Evolutionary conservation across 2,329 filamentous ascomycete genomes (phyloP).

Genomic region (Fusarium oxysporum): DNA sequence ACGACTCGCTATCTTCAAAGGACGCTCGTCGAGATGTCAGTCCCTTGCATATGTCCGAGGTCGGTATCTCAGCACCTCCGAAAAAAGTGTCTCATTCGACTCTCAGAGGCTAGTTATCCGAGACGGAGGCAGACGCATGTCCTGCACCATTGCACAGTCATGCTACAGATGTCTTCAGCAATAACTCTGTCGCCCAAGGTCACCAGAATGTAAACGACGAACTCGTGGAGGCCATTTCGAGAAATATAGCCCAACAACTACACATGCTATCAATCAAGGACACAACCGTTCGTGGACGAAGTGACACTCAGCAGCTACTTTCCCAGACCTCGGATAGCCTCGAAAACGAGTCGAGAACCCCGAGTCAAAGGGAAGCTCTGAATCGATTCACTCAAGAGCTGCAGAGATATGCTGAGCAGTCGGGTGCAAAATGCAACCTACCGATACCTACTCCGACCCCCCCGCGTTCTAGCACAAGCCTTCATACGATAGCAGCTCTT

Average conservation of each 20-base stretch:
- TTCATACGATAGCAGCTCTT: conserved; percentile 64
- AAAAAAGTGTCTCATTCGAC: not conserved
- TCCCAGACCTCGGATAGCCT: not conserved
- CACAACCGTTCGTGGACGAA: not conserved
- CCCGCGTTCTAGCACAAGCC: conserved; percentile 56
- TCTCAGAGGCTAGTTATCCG: not conserved
- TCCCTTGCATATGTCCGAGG: not conserved
- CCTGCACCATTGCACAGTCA: not conserved
- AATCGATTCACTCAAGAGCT: conserved; percentile 51
- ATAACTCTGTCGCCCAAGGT: conserved; percentile 41
- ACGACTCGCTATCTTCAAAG: not conserved
- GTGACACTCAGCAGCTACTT: not conserved
- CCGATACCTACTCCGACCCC: conserved; percentile 55
- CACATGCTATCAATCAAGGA: conserved; percentile 52
- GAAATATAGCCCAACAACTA: conserved; percentile 59
- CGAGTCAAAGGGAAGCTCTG: conserved; percentile 57
- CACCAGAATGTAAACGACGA: conserved; percentile 52
- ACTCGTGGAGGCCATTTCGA: conserved; percentile 58
- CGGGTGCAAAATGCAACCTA: conserved; percentile 52
- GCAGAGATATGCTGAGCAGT: conserved; percentile 48
- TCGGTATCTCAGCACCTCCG: not conserved
- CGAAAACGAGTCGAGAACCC: conserved; percentile 53
- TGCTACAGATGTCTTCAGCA: conserved; percentile 27
- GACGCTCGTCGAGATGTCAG: not conserved
- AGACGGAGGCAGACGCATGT: not conserved